Percentiles rank a stretch among this genome's conserved stretches.
Conservation (phyloP, 371 early-diverging fungal genomes). For the Circinella umbellata region DNA sequence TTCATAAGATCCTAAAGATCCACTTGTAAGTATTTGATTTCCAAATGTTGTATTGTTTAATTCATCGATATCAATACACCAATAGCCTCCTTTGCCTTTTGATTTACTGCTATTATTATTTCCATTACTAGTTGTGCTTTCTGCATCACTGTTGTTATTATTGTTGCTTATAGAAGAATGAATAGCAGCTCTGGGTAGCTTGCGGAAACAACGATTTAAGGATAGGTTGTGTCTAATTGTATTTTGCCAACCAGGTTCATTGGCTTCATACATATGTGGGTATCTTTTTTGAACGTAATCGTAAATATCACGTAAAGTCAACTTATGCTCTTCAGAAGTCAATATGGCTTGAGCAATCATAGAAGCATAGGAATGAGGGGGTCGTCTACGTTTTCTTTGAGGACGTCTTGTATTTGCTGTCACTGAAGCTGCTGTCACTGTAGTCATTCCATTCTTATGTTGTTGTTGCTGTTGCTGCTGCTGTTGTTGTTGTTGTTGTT, state of each 20-base stretch:
- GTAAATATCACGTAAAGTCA: constrained; percentile 70
- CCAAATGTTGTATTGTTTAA: constrained; percentile 35
- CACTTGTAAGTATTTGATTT: constrained; percentile 23
- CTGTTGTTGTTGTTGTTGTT: not conserved
- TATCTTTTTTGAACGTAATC: constrained; percentile 61
- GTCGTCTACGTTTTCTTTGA: constrained; percentile 52
- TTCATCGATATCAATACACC: constrained; percentile 45
- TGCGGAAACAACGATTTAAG: constrained; percentile 70
- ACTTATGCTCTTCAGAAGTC: constrained; percentile 41
- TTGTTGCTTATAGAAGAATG: no score
- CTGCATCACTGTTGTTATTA: no score
- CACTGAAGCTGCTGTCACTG: not conserved
- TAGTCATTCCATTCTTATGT: not conserved
- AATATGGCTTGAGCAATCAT: constrained; percentile 69
- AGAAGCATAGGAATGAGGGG: constrained; percentile 69
- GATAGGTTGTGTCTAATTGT: constrained; percentile 82
- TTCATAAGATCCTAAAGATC: constrained; percentile 9
- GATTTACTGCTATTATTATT: constrained; percentile 30
- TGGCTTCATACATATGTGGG: constrained; percentile 59
- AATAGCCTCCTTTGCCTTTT: constrained; percentile 57
- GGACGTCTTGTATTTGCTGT: constrained; percentile 5
- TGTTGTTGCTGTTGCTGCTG: not conserved
- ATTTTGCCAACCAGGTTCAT: constrained; percentile 69
- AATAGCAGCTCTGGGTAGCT: constrained; percentile 53
- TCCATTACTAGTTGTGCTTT: no score